A percentile compares a stretch with the other conserved stretches of the same genome.
These are phyloP conservation scores for Podila horticola DNA, from an alignment of 192 early-diverging fungal genomes.

Conservation along the genomic window DNA sequence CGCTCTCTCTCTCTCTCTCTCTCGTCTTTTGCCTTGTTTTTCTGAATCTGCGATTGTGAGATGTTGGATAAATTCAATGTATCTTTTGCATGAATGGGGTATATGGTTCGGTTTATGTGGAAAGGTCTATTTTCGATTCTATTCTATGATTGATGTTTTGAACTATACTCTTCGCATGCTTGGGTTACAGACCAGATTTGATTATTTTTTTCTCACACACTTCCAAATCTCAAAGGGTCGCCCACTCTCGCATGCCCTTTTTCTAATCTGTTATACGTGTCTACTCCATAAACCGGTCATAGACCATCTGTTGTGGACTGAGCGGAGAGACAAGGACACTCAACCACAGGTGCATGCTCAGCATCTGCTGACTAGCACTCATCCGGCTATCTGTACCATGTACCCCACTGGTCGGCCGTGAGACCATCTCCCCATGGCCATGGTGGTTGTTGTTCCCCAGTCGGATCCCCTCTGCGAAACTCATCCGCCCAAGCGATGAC, in stretches of 20 bases:
- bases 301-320: conserved; percentile 39
- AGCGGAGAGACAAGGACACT: conserved; percentile 42
- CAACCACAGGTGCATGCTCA: conserved; percentile 51
- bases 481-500: neutral
- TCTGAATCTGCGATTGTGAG: no score
- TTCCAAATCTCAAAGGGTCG: no score
- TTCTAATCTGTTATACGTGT: neutral
- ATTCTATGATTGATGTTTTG: no score
- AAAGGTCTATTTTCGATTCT: no score
- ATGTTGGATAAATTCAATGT: no score
- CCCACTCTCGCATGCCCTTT: neutral
- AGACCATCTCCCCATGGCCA: neutral
- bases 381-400: conserved; percentile 3
- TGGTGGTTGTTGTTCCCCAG: neutral
- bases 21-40: no score
- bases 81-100: no score
- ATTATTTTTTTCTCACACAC: no score
- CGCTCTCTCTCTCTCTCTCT: no score
- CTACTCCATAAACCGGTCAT: conserved; percentile 30
- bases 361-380: conserved; percentile 40
- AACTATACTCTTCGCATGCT: no score
- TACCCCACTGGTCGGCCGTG: conserved; percentile 17
- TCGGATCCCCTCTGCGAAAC: neutral
- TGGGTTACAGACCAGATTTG: no score
- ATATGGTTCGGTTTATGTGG: no score